A percentile compares a stretch with the other conserved stretches of the same genome.
Evolutionary conservation across 768 basidiomycete genomes (phyloP).

Genomic region (Mycena maculata): DNA sequence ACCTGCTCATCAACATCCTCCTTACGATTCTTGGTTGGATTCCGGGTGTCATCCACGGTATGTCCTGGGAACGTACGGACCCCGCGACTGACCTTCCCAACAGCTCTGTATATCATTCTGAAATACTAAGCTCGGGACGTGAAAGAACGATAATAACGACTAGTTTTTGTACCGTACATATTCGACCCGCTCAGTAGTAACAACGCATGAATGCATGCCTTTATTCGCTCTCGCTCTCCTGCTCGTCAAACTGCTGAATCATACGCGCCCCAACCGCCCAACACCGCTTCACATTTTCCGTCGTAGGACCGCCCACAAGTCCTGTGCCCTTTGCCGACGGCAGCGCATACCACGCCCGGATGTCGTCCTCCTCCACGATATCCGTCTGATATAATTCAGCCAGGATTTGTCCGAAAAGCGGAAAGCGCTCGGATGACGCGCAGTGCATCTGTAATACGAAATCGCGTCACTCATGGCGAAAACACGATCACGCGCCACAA

Average conservation of each 20-base stretch:
- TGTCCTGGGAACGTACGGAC: conserved; percentile 12
- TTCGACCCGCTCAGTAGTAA: too few relatives aligned
- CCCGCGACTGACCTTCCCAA: neutral
- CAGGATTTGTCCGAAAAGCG: conserved; percentile 87
- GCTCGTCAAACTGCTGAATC: conserved; percentile 86
- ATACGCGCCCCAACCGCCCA: conserved; percentile 78
- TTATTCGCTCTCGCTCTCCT: conserved; percentile 59
- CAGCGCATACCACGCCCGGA: conserved; percentile 85
- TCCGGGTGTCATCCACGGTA: conserved; percentile 82
- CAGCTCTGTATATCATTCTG: conserved; percentile 84
- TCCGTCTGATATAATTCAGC: conserved; percentile 92
- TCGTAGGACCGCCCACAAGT: conserved; percentile 49
- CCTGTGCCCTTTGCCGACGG: conserved; percentile 66
- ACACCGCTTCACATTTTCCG: conserved; percentile 72
- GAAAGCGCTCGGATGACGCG: conserved; percentile 68
- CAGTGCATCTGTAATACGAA: conserved; percentile 65
- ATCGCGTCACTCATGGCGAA: neutral
- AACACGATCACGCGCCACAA: conserved; percentile 4
- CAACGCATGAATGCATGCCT: neutral
- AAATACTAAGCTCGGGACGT: conserved; percentile 63
- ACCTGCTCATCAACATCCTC: conserved; percentile 83
- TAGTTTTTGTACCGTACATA: neutral
- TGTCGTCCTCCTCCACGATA: conserved; percentile 89
- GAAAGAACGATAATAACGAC: neutral
- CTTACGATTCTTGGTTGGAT: conserved; percentile 84